These are phyloP conservation scores for Paramecium sexaurelia DNA, from an alignment of 73 alveolate genomes.

Conservation along the genomic window DNA sequence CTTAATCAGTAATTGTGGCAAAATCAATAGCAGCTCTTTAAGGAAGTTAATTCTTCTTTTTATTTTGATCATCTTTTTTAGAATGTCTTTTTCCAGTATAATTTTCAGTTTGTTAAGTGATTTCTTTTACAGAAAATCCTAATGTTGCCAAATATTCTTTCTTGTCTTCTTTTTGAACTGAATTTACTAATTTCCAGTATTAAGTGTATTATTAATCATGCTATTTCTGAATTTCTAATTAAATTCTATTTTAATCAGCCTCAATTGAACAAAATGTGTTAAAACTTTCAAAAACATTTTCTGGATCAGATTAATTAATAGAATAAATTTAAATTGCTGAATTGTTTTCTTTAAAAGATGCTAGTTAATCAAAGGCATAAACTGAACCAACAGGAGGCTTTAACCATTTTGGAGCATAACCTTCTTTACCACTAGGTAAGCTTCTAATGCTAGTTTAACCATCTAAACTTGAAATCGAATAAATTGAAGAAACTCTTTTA, in stretches of 20 bases:
- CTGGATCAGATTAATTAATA: neutral
- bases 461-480: conserved; percentile 24
- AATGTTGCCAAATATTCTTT: conserved; percentile 67
- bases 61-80: conserved; percentile 62
- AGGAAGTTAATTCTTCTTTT: neutral
- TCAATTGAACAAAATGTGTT: neutral
- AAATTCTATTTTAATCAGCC: neutral
- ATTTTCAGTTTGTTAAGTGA: conserved; percentile 79
- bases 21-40: conserved; percentile 58
- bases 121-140: conserved; percentile 73
- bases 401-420: conserved; percentile 83
- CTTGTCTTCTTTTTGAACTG: conserved; percentile 66
- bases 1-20: conserved; percentile 71
- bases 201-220: neutral
- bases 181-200: conserved; percentile 50
- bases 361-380: conserved; percentile 76
- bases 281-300: neutral
- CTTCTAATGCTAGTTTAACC: conserved; percentile 6
- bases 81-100: conserved; percentile 78
- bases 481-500: conserved; percentile 34
- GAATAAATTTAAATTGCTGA: neutral
- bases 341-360: conserved; percentile 70
- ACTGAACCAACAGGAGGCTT: conserved; percentile 77
- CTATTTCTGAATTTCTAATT: neutral
- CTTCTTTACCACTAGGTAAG: neutral